Evolutionary conservation across 305 asterid genomes (phyloP), one percentile per base, ranked within the genome.

Genomic region (Rubia balearica): DNA sequence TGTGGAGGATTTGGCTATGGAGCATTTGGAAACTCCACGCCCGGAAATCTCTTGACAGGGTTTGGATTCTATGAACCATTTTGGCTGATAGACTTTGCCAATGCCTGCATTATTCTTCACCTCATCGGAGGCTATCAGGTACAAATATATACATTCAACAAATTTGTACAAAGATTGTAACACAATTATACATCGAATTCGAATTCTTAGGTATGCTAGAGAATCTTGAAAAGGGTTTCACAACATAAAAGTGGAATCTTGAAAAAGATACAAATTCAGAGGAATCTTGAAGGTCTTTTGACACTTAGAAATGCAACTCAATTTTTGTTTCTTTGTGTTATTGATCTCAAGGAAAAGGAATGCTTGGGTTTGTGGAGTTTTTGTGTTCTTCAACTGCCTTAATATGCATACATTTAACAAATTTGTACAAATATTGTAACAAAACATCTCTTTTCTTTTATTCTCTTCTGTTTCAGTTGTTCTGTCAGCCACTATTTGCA

Each of bases 1-100:
- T 89, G 96, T 69, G 98, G 96, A 73, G 98, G 96, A 27, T 79
- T 89, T 33, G 96, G 98, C 17, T 91, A 91, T 74, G 98, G 90
- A 8, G 96, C 96, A 22, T 91, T 91, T 61, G 98, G 98, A n/a
- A 77, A 85, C 65, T 82, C 84, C 11, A 88, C 96, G 14, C 98
- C 96, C 0, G 96, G 98, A 69, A 88, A 91, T 63, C 81, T 91
- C 74, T 77, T 91, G 84, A 86, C 94, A 30, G 97, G 92, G 21
- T 91, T 91, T 45, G 96, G 93, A 17, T 89, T 86, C 71, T 88
- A 89, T n/a, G 96, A 88, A 77, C 91, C 96, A 4, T 89, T 75
- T 73, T 89, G 98, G 98, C 89, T 91, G 33, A 49, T 91, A 41
- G 90, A 88, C 81, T 81, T 91, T 62, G 96, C 96, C 62, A 91